Conservation (phyloP, 1,139 yeast species). For the Zhuliangozyma blackwelliae region DNA sequence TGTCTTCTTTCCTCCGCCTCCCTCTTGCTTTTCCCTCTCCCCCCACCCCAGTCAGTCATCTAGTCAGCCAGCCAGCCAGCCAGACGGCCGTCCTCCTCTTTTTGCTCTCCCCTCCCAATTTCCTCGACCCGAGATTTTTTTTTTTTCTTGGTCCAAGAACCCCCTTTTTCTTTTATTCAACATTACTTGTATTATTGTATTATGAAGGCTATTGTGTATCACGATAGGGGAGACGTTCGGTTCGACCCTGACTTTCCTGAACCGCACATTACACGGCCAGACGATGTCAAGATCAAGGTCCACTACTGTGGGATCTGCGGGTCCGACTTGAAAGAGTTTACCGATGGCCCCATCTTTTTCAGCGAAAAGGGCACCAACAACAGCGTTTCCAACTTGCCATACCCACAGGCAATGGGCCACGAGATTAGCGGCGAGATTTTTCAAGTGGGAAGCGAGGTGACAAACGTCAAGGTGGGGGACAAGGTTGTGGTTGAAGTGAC, state of each 20-base stretch:
- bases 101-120: too few relatives aligned
- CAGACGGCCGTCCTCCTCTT: too few relatives aligned
- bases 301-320: conserved; percentile 60
- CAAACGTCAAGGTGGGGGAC: conserved; percentile 33
- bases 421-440: conserved; percentile 48
- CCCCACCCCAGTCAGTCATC: too few relatives aligned
- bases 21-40: too few relatives aligned
- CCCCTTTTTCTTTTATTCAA: too few relatives aligned
- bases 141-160: too few relatives aligned
- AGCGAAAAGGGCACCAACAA: conserved; percentile 15
- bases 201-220: conserved; percentile 54
- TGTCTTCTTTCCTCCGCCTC: too few relatives aligned
- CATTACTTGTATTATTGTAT: too few relatives aligned
- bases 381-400: conserved; percentile 16
- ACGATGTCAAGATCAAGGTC: conserved; percentile 48
- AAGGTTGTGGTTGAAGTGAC: conserved; percentile 51
- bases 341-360: conserved; percentile 51
- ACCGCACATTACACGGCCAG: conserved; percentile 39
- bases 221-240: conserved; percentile 46
- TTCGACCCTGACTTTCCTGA: conserved; percentile 38
- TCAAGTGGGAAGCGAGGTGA: conserved; percentile 18
- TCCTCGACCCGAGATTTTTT: too few relatives aligned
- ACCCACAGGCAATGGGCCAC: conserved; percentile 42
- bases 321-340: conserved; percentile 51
- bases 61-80: too few relatives aligned